Conservation (phyloP, 352 stramenopile species). For the Pythium aphanidermatum region DNA sequence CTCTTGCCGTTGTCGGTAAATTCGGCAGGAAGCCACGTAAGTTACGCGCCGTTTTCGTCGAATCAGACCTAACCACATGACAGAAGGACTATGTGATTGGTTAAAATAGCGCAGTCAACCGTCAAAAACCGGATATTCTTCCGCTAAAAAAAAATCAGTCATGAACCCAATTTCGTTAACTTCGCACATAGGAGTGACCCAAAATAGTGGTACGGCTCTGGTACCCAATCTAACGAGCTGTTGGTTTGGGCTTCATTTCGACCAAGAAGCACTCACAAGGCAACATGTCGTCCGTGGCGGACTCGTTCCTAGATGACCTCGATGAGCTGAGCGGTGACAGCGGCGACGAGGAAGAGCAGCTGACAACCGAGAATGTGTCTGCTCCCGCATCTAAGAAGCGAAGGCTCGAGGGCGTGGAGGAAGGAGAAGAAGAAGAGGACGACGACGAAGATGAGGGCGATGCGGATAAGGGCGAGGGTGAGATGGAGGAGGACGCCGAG, state of each 20-base stretch:
- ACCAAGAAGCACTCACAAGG: too few species aligned
- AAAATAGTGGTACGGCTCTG: background rate
- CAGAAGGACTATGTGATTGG: too few species aligned
- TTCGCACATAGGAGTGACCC: too few species aligned
- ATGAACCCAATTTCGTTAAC: too few species aligned
- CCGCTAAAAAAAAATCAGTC: too few species aligned
- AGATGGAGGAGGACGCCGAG: slow-evolving; percentile 7
- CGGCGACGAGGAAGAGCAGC: slow-evolving; percentile 57
- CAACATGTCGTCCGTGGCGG: slow-evolving; percentile 78
- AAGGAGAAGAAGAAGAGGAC: slow-evolving; percentile 13
- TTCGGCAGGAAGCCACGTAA: too few species aligned
- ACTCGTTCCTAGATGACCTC: slow-evolving; percentile 87
- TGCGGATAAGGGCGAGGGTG: slow-evolving; percentile 13
- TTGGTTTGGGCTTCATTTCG: background rate
- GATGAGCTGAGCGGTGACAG: slow-evolving; percentile 83
- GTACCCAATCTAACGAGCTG: background rate
- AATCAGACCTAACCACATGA: too few species aligned
- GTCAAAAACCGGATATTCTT: too few species aligned
- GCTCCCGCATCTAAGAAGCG: slow-evolving; percentile 15
- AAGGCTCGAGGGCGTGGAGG: slow-evolving; percentile 3
- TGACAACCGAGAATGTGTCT: background rate
- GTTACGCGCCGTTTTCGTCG: too few species aligned
- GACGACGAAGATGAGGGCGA: slow-evolving; percentile 21
- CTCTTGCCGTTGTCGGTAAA: too few species aligned
- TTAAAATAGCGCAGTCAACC: too few species aligned